Conservation (phyloP, 73 alveolate genomes). For the Symbiodinium natans region DNA sequence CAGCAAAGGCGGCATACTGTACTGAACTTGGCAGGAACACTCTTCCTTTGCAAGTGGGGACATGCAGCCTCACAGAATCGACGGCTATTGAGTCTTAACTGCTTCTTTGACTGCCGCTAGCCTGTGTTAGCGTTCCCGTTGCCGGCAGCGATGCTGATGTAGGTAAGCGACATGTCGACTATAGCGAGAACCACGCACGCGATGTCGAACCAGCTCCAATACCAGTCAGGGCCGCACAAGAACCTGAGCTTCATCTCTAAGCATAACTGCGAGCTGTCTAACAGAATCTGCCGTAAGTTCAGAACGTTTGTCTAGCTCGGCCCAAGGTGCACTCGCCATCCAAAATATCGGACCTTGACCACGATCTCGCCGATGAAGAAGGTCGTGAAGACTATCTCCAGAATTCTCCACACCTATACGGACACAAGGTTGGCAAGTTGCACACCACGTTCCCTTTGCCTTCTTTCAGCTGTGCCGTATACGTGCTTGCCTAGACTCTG, state of each 20-base stretch:
- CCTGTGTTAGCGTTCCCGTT: not conserved
- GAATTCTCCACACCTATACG: slow-evolving; percentile 33
- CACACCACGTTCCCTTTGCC: not conserved
- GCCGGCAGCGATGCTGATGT: not conserved
- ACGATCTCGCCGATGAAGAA: slow-evolving; percentile 35
- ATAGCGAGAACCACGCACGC: slow-evolving; percentile 29
- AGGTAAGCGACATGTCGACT: slow-evolving; percentile 28
- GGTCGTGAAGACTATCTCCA: slow-evolving; percentile 16
- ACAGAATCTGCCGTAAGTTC: too few species aligned
- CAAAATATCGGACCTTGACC: slow-evolving; percentile 33
- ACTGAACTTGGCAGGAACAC: too few species aligned
- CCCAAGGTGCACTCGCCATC: not conserved
- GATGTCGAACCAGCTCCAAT: slow-evolving; percentile 74
- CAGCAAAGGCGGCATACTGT: too few species aligned
- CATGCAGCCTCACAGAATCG: too few species aligned
- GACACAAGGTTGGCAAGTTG: not conserved
- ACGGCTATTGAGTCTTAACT: too few species aligned
- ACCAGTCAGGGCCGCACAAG: slow-evolving; percentile 31
- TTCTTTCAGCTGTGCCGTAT: too few species aligned
- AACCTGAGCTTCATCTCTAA: not conserved
- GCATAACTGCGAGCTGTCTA: not conserved
- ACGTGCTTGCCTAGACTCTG: too few species aligned
- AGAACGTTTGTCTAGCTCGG: too few species aligned
- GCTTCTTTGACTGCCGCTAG: too few species aligned
- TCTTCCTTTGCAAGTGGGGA: too few species aligned